Evolutionary conservation across 2,329 filamentous ascomycete genomes (phyloP), one percentile per base, ranked within the genome.

Genomic region (Helicocarpus griseus): DNA sequence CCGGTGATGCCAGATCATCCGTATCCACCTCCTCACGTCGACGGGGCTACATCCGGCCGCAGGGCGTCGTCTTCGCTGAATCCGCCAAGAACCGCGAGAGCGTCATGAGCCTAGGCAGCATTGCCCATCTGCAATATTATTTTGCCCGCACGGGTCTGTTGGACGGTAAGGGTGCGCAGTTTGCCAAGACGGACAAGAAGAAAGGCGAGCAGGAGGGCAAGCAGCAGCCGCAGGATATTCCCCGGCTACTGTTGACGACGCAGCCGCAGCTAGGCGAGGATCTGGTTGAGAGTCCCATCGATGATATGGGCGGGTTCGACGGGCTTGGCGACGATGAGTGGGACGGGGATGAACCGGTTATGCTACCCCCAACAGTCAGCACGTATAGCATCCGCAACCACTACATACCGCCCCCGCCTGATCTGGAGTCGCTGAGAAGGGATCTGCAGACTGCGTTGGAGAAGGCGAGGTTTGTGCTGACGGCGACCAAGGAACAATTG

Each of bases 81-180:
- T 96, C 90, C 52, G 93, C 93, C 44, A 83, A 83, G 64, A 89
- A 89, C 48, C 80, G 93, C 56, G 91, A 98, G 68, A 96, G 90
- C 65, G 93, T 98, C 58, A 85, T 97, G 81, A 95, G 89, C 64
- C 73, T 98, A 56, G 93, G 93, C 50, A 96, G 90, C 69, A 98
- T 98, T 61, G 89, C 90, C 51, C 93, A 98, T 72, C 75, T 98
- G 63, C 93, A 98, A 69, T 95, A 97, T 72, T 98, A 97, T 71
- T 98, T 98, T 73, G 91, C 93, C 33, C 79, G 93, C 54, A 98
- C 93, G 0, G 93, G 93, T 5, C 72, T 98, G 57, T 73, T 98
- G 48, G 93, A 98, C 64, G 89, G 91, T 52, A 96, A 96, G 66
- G 91, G 90, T 33, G 93, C 82, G 50, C 86, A 94, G 66, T 73